These are phyloP conservation scores for Gossypium schwendimanii DNA, from an alignment of 441 rosid genomes.

Conservation along the genomic window DNA sequence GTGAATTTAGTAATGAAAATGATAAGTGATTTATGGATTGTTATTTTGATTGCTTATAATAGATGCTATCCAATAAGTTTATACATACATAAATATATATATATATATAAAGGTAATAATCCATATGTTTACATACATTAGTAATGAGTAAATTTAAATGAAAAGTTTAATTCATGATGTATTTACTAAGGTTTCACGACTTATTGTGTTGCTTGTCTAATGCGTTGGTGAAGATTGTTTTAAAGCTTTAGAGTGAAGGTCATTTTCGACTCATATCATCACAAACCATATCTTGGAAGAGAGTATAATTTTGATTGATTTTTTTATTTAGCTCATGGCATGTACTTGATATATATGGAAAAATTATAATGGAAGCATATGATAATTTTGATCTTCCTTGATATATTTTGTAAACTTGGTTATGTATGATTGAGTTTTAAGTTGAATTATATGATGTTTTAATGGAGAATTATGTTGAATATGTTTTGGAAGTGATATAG, in stretches of 20 bases:
- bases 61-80: neutral
- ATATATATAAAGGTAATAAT: too few species aligned
- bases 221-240: neutral
- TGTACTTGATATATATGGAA: too few species aligned
- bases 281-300: neutral
- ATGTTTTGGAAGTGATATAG: neutral
- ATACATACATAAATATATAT: too few species aligned
- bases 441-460: neutral
- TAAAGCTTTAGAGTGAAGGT: neutral
- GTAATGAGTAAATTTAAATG: neutral
- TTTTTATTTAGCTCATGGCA: too few species aligned
- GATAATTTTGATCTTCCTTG: neutral
- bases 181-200: neutral
- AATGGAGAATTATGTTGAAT: neutral
- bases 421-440: neutral
- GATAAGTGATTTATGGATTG: neutral
- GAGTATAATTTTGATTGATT: neutral
- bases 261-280: neutral
- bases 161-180: neutral
- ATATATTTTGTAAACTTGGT: too few species aligned
- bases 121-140: neutral
- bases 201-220: neutral
- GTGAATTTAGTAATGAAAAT: neutral
- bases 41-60: neutral
- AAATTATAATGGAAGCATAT: neutral